These are phyloP conservation scores for Mycena venus DNA, from an alignment of 768 basidiomycete genomes.

Conservation along the genomic window DNA sequence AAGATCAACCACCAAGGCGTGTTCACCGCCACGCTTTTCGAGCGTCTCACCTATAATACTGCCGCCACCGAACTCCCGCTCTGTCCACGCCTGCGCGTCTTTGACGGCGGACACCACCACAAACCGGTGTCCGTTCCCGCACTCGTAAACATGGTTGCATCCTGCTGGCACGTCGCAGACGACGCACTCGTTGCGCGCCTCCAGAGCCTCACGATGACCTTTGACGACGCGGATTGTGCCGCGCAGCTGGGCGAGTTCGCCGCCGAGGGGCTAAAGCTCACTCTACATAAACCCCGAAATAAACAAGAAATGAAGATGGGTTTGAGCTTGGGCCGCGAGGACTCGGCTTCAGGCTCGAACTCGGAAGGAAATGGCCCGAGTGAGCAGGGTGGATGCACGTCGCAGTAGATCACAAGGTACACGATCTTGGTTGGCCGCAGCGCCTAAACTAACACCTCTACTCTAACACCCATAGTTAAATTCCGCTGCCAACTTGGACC, in stretches of 20 bases:
- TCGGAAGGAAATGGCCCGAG: no score
- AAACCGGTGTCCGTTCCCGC: not conserved
- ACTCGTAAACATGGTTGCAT: not conserved
- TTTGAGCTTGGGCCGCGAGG: no score
- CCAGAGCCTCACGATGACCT: not conserved
- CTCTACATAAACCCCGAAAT: no score
- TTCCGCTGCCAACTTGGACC: not conserved
- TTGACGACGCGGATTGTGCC: not conserved
- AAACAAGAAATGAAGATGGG: no score
- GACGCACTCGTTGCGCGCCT: not conserved
- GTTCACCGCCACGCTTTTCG: not conserved
- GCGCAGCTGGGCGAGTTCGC: not conserved
- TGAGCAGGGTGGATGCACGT: no score
- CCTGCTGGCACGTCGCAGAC: not conserved
- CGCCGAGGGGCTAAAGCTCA: no score
- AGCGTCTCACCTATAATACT: not conserved
- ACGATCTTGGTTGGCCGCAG: not conserved
- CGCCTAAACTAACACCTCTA: not conserved
- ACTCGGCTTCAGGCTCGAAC: no score
- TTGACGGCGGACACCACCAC: not conserved
- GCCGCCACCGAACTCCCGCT: not conserved
- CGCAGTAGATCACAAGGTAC: not conserved
- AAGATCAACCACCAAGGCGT: not conserved
- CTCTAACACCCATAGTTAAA: not conserved
- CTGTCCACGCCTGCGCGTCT: not conserved